phyloP scores from a whole-genome alignment of 176 grass and related monocot genomes.

The Oryza meridionalis region DNA sequence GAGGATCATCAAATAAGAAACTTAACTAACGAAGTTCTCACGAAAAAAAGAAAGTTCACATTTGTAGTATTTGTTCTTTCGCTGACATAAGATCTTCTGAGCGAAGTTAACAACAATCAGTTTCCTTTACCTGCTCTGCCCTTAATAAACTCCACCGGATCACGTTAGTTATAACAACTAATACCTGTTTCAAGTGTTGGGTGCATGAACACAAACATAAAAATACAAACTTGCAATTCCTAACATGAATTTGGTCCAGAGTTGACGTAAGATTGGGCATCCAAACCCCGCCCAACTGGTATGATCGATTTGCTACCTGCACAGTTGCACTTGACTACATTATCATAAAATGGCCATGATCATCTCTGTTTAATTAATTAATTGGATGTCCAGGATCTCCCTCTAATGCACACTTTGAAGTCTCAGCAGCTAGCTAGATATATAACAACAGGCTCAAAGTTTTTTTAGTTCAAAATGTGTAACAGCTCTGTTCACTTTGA shows the following conservation, averaged over 20 bases:
- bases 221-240: conserved; percentile 21
- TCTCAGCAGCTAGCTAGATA: not conserved
- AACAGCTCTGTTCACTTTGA: too few relatives aligned
- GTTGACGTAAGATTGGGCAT: conserved; percentile 18
- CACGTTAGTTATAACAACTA: conserved; percentile 54
- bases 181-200: conserved; percentile 20
- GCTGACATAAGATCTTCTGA: not conserved
- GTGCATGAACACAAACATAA: conserved; percentile 32
- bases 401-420: not conserved
- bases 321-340: not conserved
- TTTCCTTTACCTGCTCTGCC: conserved; percentile 8
- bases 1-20: too few relatives aligned
- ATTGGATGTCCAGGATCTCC: not conserved
- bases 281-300: not conserved
- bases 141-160: conserved; percentile 34
- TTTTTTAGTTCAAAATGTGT: too few relatives aligned
- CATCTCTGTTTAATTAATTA: not conserved
- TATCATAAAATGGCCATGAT: not conserved
- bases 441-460: too few relatives aligned
- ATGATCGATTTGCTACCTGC: not conserved
- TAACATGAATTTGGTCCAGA: conserved; percentile 3
- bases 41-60: not conserved
- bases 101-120: not conserved
- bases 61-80: not conserved
- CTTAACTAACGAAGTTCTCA: not conserved